Evolutionary conservation across 1,139 yeast genomes (phyloP).

Genomic region (Yarrowia galli): DNA sequence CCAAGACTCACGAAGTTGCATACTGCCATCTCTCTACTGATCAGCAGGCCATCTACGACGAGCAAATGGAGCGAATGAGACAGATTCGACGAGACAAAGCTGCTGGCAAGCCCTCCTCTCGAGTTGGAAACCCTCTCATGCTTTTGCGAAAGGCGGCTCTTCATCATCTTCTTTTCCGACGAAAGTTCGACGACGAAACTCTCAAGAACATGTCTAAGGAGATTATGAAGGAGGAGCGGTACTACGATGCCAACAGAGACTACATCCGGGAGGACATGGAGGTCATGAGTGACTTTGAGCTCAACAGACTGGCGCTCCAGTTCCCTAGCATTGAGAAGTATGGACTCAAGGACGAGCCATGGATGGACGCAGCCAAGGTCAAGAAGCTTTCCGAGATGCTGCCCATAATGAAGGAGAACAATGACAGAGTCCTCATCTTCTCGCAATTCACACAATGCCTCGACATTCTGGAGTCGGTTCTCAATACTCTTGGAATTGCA

Average conservation of each 20-base stretch:
- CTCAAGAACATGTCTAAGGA: constrained; percentile 73
- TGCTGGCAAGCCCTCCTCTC: constrained; percentile 45
- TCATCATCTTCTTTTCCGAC: constrained; percentile 93
- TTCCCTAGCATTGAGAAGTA: constrained; percentile 67
- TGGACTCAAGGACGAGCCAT: constrained; percentile 61
- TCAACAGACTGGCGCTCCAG: constrained; percentile 72
- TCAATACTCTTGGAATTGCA: constrained; percentile 69
- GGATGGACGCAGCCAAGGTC: constrained; percentile 82
- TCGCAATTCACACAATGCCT: constrained; percentile 92
- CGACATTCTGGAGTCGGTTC: constrained; percentile 81
- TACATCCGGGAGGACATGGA: constrained; percentile 92
- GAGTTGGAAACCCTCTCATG: constrained; percentile 80
- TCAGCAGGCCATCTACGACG: constrained; percentile 69
- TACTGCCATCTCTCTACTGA: constrained; percentile 66
- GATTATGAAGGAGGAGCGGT: constrained; percentile 82
- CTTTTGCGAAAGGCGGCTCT: constrained; percentile 94
- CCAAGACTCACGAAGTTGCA: constrained; percentile 68
- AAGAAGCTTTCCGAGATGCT: constrained; percentile 63
- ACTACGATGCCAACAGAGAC: constrained; percentile 72
- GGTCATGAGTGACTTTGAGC: constrained; percentile 93
- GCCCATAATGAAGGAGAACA: constrained; percentile 62
- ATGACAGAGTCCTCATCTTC: constrained; percentile 81
- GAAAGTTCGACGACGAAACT: constrained; percentile 60
- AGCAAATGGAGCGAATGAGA: constrained; percentile 56
- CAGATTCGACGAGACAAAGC: constrained; percentile 49